A percentile compares a stretch with the other conserved stretches of the same genome.
Evolutionary conservation across 2,329 filamentous ascomycete species (phyloP).

Genomic region (Elsinoe arachidis): DNA sequence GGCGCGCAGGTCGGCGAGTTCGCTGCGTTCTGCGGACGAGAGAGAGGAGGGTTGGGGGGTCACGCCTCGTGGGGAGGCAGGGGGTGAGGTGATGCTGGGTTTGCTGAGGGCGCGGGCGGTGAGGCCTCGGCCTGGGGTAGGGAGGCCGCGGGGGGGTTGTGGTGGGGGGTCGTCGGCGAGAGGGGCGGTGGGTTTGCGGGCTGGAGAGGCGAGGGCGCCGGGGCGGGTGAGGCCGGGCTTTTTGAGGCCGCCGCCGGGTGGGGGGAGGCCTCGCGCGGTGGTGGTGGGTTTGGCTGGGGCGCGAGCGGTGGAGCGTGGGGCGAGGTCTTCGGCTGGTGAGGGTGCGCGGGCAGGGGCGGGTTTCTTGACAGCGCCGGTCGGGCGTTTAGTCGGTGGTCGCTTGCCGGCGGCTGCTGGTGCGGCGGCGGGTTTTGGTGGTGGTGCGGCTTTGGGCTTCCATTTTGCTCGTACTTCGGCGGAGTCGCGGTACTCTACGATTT

Average conservation of each 20-base stretch:
- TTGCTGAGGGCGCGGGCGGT: conserved; percentile 79
- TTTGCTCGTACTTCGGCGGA: conserved; percentile 77
- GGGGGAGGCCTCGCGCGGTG: conserved; percentile 30
- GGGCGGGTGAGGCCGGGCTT: conserved; percentile 33
- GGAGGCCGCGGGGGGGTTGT: conserved; percentile 34
- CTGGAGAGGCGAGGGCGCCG: conserved; percentile 25
- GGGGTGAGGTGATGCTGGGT: conserved; percentile 54
- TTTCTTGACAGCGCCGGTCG: conserved; percentile 37
- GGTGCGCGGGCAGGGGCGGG: conserved; percentile 32
- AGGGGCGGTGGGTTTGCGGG: conserved; percentile 43
- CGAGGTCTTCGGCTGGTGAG: conserved; percentile 38
- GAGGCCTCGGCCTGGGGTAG: conserved; percentile 57
- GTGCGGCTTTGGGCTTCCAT: conserved; percentile 75
- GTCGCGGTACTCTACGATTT: conserved; percentile 88
- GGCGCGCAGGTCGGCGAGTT: conserved; percentile 77
- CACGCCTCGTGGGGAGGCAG: conserved; percentile 28
- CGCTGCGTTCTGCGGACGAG: conserved; percentile 74
- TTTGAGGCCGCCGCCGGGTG: conserved; percentile 33
- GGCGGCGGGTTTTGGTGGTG: conserved; percentile 49
- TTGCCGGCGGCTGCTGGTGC: conserved; percentile 47
- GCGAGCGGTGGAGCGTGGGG: conserved; percentile 51
- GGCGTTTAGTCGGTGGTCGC: conserved; percentile 41
- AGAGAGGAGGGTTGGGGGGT: conserved; percentile 48
- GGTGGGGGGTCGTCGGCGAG: conserved; percentile 33
- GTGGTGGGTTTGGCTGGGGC: conserved; percentile 33